Evolutionary conservation across 495 filamentous ascomycete genomes (phyloP), one percentile per base, ranked within the genome.

Genomic region (Choiromyces venosus): DNA sequence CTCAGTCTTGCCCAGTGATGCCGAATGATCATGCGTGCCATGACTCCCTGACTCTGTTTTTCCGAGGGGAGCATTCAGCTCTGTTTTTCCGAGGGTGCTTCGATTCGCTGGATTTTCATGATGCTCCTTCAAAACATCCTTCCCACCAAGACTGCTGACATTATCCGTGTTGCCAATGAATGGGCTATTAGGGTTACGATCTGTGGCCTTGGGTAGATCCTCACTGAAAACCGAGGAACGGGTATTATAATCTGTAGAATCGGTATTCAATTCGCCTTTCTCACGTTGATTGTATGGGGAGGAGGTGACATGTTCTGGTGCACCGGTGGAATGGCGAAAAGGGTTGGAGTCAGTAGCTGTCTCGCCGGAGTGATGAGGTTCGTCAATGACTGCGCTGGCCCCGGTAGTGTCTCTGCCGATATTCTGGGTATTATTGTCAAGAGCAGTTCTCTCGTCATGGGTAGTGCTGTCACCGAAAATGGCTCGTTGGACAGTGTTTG

Each of bases 381-480:
- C 52, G 68, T 75, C 19, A 14, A 35, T 69, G 42, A 56, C 21
- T 40, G 69, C 4, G 19, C 46, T 65, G 1, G 35, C 35, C 9
- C 38, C 36, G 9, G 38, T 25, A 66, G 38, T 66, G 65, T 38
- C 66, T 61, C 38, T 73, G 71, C 6, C 7, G 6, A 35, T 29
- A 39, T 37, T 40, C 18, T 40, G 39, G 37, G 12, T 4, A 37
- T 69, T 37, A 66, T 36, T 39, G 46, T 38, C n/a, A 29, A 19
- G 37, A 19, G 65, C 19, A 44, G 5, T 37, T 21, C 42, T 46
- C 42, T n/a, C 42, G 3, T 46, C 18, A 61, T 42, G n/a, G n/a
- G 69, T 39, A 42, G 18, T 35, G 10, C 64, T 21, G 5, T 74
- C 65, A 16, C 74, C 72, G 35, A 74, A 75, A 61, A 75, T 29